These are phyloP conservation scores for Botrytis fragariae DNA, from an alignment of 2,329 filamentous ascomycete species.

Conservation along the genomic window DNA sequence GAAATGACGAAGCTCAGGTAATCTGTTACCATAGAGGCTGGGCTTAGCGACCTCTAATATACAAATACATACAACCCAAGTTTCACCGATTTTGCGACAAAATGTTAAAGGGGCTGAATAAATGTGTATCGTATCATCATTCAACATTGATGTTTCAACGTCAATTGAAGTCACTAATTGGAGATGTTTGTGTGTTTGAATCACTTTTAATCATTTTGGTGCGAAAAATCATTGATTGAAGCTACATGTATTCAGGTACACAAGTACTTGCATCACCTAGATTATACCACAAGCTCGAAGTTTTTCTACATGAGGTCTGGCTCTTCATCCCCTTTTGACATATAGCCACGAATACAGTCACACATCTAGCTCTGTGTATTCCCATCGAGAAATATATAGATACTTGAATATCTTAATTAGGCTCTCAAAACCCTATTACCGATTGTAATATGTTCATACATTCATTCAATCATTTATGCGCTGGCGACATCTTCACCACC, in stretches of 20 bases:
- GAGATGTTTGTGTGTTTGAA: background rate
- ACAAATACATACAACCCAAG: background rate
- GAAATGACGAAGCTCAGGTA: slow-evolving; percentile 27
- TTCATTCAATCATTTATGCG: slow-evolving; percentile 14
- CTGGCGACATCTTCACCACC: slow-evolving; percentile 12
- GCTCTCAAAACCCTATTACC: background rate
- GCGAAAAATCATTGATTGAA: slow-evolving; percentile 13
- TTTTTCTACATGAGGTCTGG: slow-evolving; percentile 4
- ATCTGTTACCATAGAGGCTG: slow-evolving; percentile 15
- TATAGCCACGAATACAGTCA: slow-evolving; percentile 3
- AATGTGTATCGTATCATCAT: background rate
- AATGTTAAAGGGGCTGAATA: slow-evolving; percentile 15
- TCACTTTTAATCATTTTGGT: background rate
- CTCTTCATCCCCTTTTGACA: background rate
- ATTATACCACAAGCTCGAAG: slow-evolving; percentile 10
- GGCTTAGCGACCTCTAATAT: slow-evolving; percentile 22
- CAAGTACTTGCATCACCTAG: slow-evolving; percentile 15
- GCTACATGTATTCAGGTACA: slow-evolving; percentile 16
- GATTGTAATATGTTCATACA: background rate
- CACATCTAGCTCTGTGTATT: slow-evolving; percentile 1
- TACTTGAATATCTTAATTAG: background rate
- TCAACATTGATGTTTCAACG: background rate
- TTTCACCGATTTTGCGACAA: slow-evolving; percentile 15
- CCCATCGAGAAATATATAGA: slow-evolving; percentile 1
- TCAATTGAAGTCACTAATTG: background rate